Conservation (phyloP, 495 filamentous ascomycete genomes). For the Xylaria longipes region DNA sequence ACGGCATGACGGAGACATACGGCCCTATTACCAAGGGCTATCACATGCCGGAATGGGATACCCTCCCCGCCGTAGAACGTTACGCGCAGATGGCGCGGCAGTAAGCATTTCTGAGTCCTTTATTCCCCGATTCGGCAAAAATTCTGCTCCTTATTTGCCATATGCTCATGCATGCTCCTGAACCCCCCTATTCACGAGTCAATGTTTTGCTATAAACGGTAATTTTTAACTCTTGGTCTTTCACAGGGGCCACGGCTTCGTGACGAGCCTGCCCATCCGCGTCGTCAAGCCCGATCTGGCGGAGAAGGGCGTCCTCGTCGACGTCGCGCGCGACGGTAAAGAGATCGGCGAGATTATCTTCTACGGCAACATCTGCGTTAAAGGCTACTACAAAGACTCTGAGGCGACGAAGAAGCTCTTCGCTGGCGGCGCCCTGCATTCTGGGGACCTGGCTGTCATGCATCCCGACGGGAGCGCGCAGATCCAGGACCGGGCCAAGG, state of each 20-base stretch:
- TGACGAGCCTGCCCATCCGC: conserved; percentile 80
- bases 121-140: too few relatives aligned
- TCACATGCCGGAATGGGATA: conserved; percentile 80
- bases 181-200: too few relatives aligned
- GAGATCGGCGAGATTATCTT: conserved; percentile 97
- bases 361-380: conserved; percentile 87
- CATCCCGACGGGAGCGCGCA: conserved; percentile 87
- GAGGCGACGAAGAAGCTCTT: conserved; percentile 89
- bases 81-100: conserved; percentile 90
- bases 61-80: conserved; percentile 70
- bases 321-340: conserved; percentile 80
- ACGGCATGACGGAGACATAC: conserved; percentile 95
- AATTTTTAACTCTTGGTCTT: too few relatives aligned
- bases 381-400: conserved; percentile 89
- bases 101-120: too few relatives aligned
- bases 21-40: conserved; percentile 97
- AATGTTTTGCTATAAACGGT: too few relatives aligned
- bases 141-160: too few relatives aligned
- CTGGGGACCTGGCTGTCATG: conserved; percentile 92
- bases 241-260: conserved; percentile 85
- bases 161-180: too few relatives aligned
- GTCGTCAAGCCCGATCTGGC: conserved; percentile 80
- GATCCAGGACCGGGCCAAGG: conserved; percentile 93
- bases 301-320: conserved; percentile 66
- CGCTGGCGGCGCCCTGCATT: conserved; percentile 83